Evolutionary conservation across 257 asterid genomes (phyloP).

Genomic region (Euphrasia confusa): DNA sequence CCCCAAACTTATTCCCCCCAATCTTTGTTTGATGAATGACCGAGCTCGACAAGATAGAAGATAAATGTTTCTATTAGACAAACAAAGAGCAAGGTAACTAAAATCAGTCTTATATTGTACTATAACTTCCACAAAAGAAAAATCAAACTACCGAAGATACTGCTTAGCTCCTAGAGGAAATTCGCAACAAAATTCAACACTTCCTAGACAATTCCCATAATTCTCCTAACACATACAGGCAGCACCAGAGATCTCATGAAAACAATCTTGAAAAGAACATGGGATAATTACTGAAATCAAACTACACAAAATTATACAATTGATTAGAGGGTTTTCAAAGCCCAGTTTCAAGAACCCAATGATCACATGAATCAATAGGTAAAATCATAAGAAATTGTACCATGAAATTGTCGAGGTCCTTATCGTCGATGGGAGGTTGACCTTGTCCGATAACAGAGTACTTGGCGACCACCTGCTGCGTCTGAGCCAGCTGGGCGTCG

Average conservation of each 20-base stretch:
- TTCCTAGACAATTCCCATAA: background rate
- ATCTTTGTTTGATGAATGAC: background rate
- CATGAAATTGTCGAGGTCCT: constrained; percentile 97
- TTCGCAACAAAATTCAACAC: background rate
- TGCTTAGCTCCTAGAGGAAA: background rate
- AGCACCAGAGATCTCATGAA: constrained; percentile 15
- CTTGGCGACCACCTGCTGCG: constrained; percentile 81
- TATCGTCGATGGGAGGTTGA: constrained; percentile 60
- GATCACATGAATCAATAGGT: background rate
- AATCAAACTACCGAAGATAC: too few species aligned
- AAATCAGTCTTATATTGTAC: too few species aligned
- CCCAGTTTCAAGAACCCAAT: constrained; percentile 12
- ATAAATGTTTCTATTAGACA: background rate
- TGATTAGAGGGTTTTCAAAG: background rate
- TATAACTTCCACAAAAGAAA: too few species aligned
- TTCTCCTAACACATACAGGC: background rate
- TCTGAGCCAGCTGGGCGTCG: constrained; percentile 92
- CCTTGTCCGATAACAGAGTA: constrained; percentile 67
- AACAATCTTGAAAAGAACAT: background rate
- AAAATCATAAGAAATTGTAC: constrained; percentile 23
- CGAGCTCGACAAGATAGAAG: background rate
- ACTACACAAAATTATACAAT: background rate
- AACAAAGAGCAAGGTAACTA: background rate
- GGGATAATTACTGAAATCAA: background rate
- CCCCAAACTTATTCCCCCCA: constrained; percentile 21